Percentiles rank a stretch among this genome's conserved stretches.
These are phyloP conservation scores for Tetracentron sinense DNA, from an alignment of 164 flowering plant species.

Conservation along the genomic window DNA sequence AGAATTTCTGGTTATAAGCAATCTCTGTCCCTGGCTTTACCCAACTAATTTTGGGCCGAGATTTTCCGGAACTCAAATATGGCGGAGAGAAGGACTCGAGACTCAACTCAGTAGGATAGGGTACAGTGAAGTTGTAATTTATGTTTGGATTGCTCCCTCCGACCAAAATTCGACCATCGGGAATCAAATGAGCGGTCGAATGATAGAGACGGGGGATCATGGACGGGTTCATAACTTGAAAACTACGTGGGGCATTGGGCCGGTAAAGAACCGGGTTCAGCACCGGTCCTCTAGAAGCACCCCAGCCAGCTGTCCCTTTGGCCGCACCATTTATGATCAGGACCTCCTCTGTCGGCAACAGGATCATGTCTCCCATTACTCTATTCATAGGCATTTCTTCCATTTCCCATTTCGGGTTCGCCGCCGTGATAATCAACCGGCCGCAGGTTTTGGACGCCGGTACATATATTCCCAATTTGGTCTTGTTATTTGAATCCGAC, in stretches of 20 bases:
- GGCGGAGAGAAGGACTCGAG: constrained; percentile 39
- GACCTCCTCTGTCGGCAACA: constrained; percentile 48
- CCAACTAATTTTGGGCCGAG: constrained; percentile 19
- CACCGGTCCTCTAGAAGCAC: constrained; percentile 30
- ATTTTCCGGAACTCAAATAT: constrained; percentile 9
- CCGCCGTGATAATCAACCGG: constrained; percentile 27
- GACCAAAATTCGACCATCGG: constrained; percentile 34
- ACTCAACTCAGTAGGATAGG: constrained; percentile 35
- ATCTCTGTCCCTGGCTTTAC: constrained; percentile 8
- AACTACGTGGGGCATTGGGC: constrained; percentile 12
- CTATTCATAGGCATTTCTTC: constrained; percentile 51
- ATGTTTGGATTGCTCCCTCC: constrained; percentile 37
- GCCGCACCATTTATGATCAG: constrained; percentile 49
- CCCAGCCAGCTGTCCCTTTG: constrained; percentile 52
- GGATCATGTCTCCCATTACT: constrained; percentile 49
- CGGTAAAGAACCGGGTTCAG: constrained; percentile 41
- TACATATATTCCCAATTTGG: constrained; percentile 22
- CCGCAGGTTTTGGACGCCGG: constrained; percentile 42
- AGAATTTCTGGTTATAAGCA: constrained; percentile 18
- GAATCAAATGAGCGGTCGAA: constrained; percentile 27
- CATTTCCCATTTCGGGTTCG: constrained; percentile 35
- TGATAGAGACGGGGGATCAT: constrained; percentile 45
- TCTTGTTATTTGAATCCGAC: constrained; percentile 22
- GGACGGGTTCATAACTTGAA: constrained; percentile 22
- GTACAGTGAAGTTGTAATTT: constrained; percentile 25